phyloP scores from a whole-genome alignment of 2,329 filamentous ascomycete species.

The Pestalotiopsis sp. region DNA sequence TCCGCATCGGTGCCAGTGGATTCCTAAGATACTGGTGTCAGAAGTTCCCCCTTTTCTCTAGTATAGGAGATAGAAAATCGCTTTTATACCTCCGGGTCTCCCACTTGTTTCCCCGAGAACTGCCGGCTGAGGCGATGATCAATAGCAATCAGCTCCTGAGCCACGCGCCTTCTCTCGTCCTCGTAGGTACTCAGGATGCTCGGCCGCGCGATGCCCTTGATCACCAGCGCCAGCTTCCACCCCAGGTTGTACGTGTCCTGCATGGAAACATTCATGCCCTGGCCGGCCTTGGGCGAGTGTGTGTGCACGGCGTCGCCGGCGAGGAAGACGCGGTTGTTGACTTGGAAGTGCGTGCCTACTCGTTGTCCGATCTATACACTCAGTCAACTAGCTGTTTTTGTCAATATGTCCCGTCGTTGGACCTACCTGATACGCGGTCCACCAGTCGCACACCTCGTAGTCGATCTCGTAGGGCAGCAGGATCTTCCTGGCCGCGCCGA shows the following conservation, averaged over 20 bases:
- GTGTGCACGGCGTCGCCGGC: conserved; percentile 68
- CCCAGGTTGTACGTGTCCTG: conserved; percentile 12
- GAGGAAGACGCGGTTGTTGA: conserved; percentile 63
- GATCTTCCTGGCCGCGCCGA: conserved; percentile 59
- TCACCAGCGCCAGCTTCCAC: conserved; percentile 48
- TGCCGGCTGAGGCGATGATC: conserved; percentile 59
- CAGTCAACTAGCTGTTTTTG: neutral
- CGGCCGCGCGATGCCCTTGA: conserved; percentile 43
- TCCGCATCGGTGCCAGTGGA: conserved; percentile 63
- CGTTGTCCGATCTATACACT: conserved; percentile 62
- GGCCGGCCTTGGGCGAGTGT: conserved; percentile 61
- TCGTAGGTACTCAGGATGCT: conserved; percentile 52
- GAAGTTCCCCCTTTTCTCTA: neutral
- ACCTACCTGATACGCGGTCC: conserved; percentile 63
- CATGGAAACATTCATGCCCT: conserved; percentile 66
- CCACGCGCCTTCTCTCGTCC: conserved; percentile 57
- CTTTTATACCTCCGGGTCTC: conserved; percentile 46
- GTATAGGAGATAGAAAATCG: neutral
- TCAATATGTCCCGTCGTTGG: no score
- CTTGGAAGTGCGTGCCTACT: conserved; percentile 57
- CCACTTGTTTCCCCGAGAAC: conserved; percentile 59
- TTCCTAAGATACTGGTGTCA: conserved; percentile 36
- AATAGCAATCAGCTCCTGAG: conserved; percentile 66
- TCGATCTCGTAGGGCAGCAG: conserved; percentile 63
- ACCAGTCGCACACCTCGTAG: conserved; percentile 66